A percentile compares a stretch with the other conserved stretches of the same genome.
Evolutionary conservation across 2,329 filamentous ascomycete species (phyloP).

Genomic region (Samsoniella hepiali): DNA sequence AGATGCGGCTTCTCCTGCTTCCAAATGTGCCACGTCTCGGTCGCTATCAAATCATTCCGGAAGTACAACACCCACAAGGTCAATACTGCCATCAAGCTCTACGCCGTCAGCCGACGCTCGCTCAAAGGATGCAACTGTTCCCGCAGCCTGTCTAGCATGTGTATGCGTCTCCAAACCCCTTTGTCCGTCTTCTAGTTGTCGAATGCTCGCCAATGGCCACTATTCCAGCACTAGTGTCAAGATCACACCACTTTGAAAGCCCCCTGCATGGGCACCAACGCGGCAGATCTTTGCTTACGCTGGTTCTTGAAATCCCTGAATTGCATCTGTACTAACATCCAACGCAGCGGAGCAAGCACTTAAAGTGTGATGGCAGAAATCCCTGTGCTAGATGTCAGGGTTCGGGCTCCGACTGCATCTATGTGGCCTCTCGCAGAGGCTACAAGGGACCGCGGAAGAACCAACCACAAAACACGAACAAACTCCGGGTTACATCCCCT

Average conservation of each 20-base stretch:
- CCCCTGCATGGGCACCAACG: neutral
- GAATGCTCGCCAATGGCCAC: neutral
- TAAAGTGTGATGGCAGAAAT: slow-evolving; percentile 70
- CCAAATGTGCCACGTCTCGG: slow-evolving; percentile 1
- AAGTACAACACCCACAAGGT: slow-evolving; percentile 1
- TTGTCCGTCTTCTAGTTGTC: neutral
- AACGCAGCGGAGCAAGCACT: slow-evolving; percentile 58
- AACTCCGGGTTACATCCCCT: slow-evolving; percentile 47
- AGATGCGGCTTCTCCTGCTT: neutral
- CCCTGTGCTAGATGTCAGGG: slow-evolving; percentile 67
- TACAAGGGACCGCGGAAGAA: slow-evolving; percentile 59
- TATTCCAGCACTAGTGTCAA: slow-evolving; percentile 19
- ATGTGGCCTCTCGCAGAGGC: slow-evolving; percentile 70
- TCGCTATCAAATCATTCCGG: slow-evolving; percentile 3
- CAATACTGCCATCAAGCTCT: slow-evolving; percentile 25
- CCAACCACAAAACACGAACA: slow-evolving; percentile 44
- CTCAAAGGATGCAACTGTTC: slow-evolving; percentile 35
- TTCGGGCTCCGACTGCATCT: slow-evolving; percentile 61
- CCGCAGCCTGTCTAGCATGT: slow-evolving; percentile 54
- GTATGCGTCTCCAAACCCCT: slow-evolving; percentile 38
- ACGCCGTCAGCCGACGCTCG: slow-evolving; percentile 22
- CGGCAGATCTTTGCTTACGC: neutral
- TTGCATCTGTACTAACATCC: neutral
- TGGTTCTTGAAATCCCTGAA: neutral
- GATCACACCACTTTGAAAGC: slow-evolving; percentile 1